Evolutionary conservation across 805 yeast genomes (phyloP).

Genomic region (Ogataea minuta): DNA sequence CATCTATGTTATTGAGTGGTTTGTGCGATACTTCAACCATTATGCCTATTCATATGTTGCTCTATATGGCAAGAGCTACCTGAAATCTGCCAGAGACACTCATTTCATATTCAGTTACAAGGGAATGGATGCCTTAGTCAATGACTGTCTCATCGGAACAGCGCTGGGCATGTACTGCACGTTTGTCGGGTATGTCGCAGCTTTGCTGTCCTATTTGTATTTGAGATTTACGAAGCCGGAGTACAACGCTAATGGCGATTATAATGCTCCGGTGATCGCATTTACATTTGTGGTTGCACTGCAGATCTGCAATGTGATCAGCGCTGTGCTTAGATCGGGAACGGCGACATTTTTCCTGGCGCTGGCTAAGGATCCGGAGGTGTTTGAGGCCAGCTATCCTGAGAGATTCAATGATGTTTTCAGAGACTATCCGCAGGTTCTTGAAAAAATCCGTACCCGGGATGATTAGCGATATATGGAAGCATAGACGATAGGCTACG

Average conservation of each 20-base stretch:
- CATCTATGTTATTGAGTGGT: conserved; percentile 25
- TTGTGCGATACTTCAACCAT: conserved; percentile 75
- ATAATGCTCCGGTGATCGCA: conserved; percentile 36
- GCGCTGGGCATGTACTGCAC: conserved; percentile 71
- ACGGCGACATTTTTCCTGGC: conserved; percentile 79
- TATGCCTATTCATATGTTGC: conserved; percentile 89
- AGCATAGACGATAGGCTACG: too few relatives aligned
- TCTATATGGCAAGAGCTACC: conserved; percentile 77
- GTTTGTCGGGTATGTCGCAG: conserved; percentile 53
- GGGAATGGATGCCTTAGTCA: conserved; percentile 82
- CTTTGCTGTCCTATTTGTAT: conserved; percentile 50
- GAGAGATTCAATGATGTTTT: conserved; percentile 47
- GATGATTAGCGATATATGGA: not conserved
- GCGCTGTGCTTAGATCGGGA: conserved; percentile 73
- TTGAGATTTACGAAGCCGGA: conserved; percentile 68
- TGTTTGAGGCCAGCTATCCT: conserved; percentile 69
- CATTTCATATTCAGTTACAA: conserved; percentile 70
- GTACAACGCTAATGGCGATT: conserved; percentile 44
- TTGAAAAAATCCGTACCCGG: conserved; percentile 40
- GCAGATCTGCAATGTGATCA: conserved; percentile 69
- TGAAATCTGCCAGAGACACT: conserved; percentile 75
- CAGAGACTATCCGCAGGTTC: conserved; percentile 47
- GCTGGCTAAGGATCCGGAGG: conserved; percentile 78
- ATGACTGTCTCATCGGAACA: conserved; percentile 78
- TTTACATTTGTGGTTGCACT: conserved; percentile 57